A percentile compares a stretch with the other conserved stretches of the same genome.
Evolutionary conservation across 345 rosid genomes (phyloP).

Genomic region (Arabidopsis suecica): DNA sequence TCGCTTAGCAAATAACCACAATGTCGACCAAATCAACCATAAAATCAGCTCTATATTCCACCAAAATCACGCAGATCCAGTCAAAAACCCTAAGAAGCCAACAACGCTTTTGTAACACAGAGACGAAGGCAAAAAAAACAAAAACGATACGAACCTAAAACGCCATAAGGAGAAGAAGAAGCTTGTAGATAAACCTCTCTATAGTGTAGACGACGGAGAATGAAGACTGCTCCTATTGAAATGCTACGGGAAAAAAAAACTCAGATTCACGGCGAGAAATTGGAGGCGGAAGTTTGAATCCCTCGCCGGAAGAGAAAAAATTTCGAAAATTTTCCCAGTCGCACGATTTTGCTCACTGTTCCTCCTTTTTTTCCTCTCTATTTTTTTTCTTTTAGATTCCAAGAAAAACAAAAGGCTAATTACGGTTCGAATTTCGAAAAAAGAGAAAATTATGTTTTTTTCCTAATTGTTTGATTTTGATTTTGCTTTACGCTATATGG

Average conservation of each 20-base stretch:
- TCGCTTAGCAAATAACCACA: conserved; percentile 30
- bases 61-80: conserved; percentile 42
- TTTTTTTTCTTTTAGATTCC: conserved; percentile 27
- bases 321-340: conserved; percentile 41
- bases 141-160: conserved; percentile 37
- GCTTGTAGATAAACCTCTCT: conserved; percentile 29
- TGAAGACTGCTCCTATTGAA: background rate
- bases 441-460: conserved; percentile 26
- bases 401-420: conserved; percentile 41
- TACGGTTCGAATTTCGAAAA: conserved; percentile 29
- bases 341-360: conserved; percentile 41
- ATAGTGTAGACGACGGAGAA: conserved; percentile 11
- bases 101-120: conserved; percentile 7
- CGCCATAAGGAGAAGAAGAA: conserved; percentile 29
- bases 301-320: conserved; percentile 45
- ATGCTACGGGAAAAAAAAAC: background rate
- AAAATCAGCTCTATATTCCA: background rate
- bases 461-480: conserved; percentile 35
- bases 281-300: conserved; percentile 27
- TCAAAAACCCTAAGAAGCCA: conserved; percentile 26
- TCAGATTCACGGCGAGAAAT: conserved; percentile 36
- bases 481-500: conserved; percentile 42
- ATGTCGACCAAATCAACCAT: conserved; percentile 34
- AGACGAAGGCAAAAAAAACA: background rate
- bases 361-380: conserved; percentile 27